These are phyloP conservation scores for Mycena vulgaris DNA, from an alignment of 768 basidiomycete species.

Conservation along the genomic window DNA sequence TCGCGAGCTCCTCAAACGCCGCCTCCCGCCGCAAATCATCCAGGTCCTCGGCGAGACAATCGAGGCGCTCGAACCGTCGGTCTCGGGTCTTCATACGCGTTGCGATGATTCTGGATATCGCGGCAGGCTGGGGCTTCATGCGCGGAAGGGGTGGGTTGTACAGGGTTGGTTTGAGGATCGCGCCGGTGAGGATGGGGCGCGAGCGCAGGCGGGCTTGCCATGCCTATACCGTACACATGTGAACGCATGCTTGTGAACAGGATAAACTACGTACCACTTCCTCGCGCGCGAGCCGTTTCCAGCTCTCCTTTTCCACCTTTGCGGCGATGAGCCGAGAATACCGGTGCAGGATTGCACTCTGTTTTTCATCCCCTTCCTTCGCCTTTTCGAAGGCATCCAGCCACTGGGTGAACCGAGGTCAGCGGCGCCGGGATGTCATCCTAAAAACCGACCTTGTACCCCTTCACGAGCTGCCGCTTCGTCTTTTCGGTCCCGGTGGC, in stretches of 20 bases:
- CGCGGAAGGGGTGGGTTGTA: conserved; percentile 84
- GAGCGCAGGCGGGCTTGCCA: conserved; percentile 69
- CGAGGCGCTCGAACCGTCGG: conserved; percentile 57
- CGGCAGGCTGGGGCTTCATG: conserved; percentile 82
- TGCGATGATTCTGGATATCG: conserved; percentile 80
- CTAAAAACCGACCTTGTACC: conserved; percentile 69
- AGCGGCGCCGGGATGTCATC: not conserved
- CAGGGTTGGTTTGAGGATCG: conserved; percentile 73
- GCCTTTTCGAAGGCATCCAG: conserved; percentile 71
- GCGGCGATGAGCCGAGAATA: conserved; percentile 72
- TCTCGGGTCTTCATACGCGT: conserved; percentile 56
- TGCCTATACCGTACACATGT: conserved; percentile 56
- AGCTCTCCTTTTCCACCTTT: conserved; percentile 64
- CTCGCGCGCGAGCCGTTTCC: conserved; percentile 62
- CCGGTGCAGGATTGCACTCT: conserved; percentile 63
- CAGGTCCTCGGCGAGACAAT: conserved; percentile 48
- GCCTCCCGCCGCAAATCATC: conserved; percentile 54
- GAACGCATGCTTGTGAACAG: not conserved
- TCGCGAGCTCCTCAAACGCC: conserved; percentile 36
- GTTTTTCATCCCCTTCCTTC: conserved; percentile 64
- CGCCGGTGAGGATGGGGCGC: conserved; percentile 81
- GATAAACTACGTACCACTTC: conserved; percentile 62
- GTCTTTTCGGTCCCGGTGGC: conserved; percentile 70
- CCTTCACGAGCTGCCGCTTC: conserved; percentile 61
- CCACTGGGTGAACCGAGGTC: conserved; percentile 58